phyloP scores from a whole-genome alignment of 192 early-diverging fungal species.

The Gryganskiella cystojenkinii region DNA sequence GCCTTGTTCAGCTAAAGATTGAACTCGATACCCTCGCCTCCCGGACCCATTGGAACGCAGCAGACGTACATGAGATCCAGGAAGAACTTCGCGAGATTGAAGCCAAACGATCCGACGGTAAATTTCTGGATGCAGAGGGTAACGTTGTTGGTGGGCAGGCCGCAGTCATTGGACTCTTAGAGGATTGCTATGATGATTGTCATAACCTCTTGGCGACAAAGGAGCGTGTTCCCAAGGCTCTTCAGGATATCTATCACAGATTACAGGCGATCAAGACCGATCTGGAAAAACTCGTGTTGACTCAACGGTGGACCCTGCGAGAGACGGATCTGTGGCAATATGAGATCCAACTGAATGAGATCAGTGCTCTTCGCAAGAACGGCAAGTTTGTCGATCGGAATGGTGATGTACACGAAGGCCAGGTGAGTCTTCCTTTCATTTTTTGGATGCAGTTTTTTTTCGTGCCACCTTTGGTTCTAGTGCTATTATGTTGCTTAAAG shows the following conservation, averaged over 20 bases:
- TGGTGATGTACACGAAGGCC: conserved; percentile 77
- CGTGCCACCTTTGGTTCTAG: neutral
- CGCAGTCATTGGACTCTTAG: conserved; percentile 82
- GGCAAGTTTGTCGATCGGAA: conserved; percentile 84
- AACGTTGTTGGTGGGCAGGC: conserved; percentile 83
- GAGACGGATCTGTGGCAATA: conserved; percentile 77
- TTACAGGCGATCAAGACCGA: conserved; percentile 77
- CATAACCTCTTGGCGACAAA: conserved; percentile 84
- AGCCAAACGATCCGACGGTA: conserved; percentile 80
- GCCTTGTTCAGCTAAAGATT: conserved; percentile 75
- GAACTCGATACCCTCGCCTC: conserved; percentile 61
- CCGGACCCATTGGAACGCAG: conserved; percentile 30
- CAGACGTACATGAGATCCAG: conserved; percentile 68
- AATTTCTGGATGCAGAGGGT: conserved; percentile 77
- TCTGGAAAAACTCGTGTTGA: conserved; percentile 80
- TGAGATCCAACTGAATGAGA: conserved; percentile 79
- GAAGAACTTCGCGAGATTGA: conserved; percentile 84
- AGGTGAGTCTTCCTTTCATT: conserved; percentile 42
- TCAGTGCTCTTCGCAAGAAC: conserved; percentile 84
- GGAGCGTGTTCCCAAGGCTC: conserved; percentile 65
- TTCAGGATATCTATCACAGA: conserved; percentile 68
- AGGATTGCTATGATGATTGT: conserved; percentile 82
- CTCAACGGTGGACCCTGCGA: conserved; percentile 81
- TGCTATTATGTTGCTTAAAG: too few relatives aligned
- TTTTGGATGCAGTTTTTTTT: neutral